phyloP scores from a whole-genome alignment of 176 grass and related monocot species.

The Sorghum bicolor region Sorghum_bicolor_NCBIv3 NC_012873.2:64065001-64065500 shows the following conservation, averaged over 20 bases:
- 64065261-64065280: constrained; percentile 55
- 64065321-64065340: constrained; percentile 62
- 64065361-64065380: neutral
- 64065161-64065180: constrained; percentile 46
- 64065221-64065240: constrained; percentile 72
- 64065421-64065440: constrained; percentile 49
- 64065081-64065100: constrained; percentile 56
- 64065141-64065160: constrained; percentile 64
- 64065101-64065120: constrained; percentile 55
- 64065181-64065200: constrained; percentile 40
- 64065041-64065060: neutral
- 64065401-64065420: constrained; percentile 45
- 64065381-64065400: neutral
- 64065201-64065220: constrained; percentile 53
- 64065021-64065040: constrained; percentile 55
- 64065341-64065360: constrained; percentile 71
- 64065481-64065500: constrained; percentile 55
- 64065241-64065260: constrained; percentile 52
- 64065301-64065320: constrained; percentile 55
- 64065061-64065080: neutral
- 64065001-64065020: constrained; percentile 53
- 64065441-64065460: constrained; percentile 49
- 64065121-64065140: constrained; percentile 42
- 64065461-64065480: constrained; percentile 70
- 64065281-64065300: constrained; percentile 51